Conservation (phyloP, 345 rosid species). For the Heritiera littoralis region DNA sequence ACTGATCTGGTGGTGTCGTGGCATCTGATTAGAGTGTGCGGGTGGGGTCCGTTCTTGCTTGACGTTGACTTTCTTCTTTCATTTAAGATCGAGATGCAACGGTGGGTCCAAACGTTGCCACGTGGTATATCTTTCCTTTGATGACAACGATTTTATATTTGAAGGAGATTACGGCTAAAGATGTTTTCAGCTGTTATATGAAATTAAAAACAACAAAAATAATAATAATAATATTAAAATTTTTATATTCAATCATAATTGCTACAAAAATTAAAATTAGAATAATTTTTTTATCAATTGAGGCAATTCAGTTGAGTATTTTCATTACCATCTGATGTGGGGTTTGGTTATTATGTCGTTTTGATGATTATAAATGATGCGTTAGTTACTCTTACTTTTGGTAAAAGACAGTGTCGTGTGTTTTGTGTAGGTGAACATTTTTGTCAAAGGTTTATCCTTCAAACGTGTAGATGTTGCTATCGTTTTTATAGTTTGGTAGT, state of each 20-base stretch:
- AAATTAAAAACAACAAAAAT: too few relatives aligned
- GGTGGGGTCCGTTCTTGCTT: background rate
- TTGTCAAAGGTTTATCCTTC: background rate
- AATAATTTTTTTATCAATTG: too few relatives aligned
- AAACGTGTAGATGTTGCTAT: background rate
- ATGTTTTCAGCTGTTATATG: too few relatives aligned
- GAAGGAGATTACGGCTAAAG: too few relatives aligned
- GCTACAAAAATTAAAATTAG: too few relatives aligned
- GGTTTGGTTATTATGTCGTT: background rate
- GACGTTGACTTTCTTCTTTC: background rate
- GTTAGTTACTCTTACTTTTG: background rate
- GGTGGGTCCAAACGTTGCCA: background rate
- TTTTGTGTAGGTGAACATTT: background rate
- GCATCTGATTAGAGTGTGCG: background rate
- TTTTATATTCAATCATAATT: too few relatives aligned
- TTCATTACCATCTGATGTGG: background rate
- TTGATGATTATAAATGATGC: constrained; percentile 13
- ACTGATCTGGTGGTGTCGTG: background rate
- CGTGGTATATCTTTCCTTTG: background rate
- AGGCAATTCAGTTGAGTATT: too few relatives aligned
- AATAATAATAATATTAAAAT: too few relatives aligned
- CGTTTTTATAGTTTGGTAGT: background rate
- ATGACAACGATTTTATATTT: too few relatives aligned
- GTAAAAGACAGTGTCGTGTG: background rate
- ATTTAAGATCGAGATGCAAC: background rate